Evolutionary conservation across 495 filamentous ascomycete genomes (phyloP).

Genomic region (Penicillium turbatum): DNA sequence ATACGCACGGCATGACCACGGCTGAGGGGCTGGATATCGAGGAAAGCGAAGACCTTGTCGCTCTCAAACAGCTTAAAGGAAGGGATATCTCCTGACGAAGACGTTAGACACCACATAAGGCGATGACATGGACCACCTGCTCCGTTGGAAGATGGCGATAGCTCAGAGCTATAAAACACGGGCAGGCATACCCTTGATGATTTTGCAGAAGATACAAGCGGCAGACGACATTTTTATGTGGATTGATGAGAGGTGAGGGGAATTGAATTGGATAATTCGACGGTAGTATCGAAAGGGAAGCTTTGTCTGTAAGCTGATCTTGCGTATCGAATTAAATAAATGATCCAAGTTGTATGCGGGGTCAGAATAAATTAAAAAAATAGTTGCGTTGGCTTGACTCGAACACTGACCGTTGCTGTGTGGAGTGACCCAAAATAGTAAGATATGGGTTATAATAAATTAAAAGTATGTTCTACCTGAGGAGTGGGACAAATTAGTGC

Average conservation of each 20-base stretch:
- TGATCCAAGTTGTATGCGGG: background rate
- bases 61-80: conserved; percentile 92
- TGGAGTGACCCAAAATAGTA: background rate
- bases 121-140: background rate
- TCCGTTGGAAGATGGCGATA: background rate
- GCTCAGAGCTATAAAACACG: background rate
- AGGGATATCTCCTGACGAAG: conserved; percentile 74
- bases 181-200: conserved; percentile 75
- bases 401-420: conserved; percentile 16
- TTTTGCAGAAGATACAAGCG: conserved; percentile 96
- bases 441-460: conserved; percentile 1
- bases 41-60: conserved; percentile 91
- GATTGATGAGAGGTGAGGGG: background rate
- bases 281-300: background rate
- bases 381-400: conserved; percentile 16
- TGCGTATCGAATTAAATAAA: background rate
- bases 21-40: conserved; percentile 88
- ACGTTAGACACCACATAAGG: background rate
- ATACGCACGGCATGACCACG: conserved; percentile 70
- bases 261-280: background rate
- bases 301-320: background rate
- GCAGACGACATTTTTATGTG: conserved; percentile 40
- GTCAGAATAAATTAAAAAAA: background rate
- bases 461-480: conserved; percentile 5
- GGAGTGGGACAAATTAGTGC: conserved; percentile 52